A percentile compares a stretch with the other conserved stretches of the same genome.
Evolutionary conservation across 2,329 filamentous ascomycete genomes (phyloP).

Genomic region (Nemania abortiva): DNA sequence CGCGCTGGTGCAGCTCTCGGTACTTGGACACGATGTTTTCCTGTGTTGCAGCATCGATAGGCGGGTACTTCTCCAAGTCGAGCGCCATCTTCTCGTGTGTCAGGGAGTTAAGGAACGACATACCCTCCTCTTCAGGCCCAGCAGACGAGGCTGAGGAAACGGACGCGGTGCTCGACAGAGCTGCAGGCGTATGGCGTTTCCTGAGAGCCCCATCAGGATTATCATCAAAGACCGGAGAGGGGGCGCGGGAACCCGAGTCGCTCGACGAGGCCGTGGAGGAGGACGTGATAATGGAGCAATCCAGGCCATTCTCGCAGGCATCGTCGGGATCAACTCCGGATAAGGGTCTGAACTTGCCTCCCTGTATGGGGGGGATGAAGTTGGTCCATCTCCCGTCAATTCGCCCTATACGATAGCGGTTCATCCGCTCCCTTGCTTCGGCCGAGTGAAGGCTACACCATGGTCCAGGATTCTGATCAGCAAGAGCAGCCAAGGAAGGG

Average conservation of each 20-base stretch:
- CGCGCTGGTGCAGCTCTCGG: constrained; percentile 77
- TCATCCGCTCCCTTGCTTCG: constrained; percentile 81
- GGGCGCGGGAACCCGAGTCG: constrained; percentile 64
- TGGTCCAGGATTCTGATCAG: constrained; percentile 13
- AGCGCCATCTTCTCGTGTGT: constrained; percentile 81
- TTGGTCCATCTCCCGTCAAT: constrained; percentile 87
- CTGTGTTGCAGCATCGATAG: constrained; percentile 79
- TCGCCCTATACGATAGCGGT: constrained; percentile 83
- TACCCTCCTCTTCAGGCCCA: constrained; percentile 62
- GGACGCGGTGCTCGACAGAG: constrained; percentile 59
- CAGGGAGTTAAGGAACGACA: constrained; percentile 77
- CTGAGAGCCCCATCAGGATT: constrained; percentile 49
- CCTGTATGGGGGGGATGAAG: constrained; percentile 91
- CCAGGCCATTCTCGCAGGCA: constrained; percentile 54
- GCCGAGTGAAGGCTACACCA: constrained; percentile 80
- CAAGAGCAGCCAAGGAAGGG: constrained; percentile 15
- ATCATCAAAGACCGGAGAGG: constrained; percentile 67
- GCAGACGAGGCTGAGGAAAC: constrained; percentile 70
- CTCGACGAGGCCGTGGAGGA: constrained; percentile 57
- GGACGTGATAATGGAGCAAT: constrained; percentile 44
- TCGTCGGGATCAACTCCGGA: constrained; percentile 55
- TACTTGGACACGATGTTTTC: constrained; percentile 83
- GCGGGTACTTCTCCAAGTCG: constrained; percentile 84
- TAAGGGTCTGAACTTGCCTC: constrained; percentile 76
- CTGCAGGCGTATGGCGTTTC: constrained; percentile 47